A percentile compares a stretch with the other conserved stretches of the same genome.
Conservation (phyloP, 371 early-diverging fungal genomes). For the Haplosporangium sp. region DNA sequence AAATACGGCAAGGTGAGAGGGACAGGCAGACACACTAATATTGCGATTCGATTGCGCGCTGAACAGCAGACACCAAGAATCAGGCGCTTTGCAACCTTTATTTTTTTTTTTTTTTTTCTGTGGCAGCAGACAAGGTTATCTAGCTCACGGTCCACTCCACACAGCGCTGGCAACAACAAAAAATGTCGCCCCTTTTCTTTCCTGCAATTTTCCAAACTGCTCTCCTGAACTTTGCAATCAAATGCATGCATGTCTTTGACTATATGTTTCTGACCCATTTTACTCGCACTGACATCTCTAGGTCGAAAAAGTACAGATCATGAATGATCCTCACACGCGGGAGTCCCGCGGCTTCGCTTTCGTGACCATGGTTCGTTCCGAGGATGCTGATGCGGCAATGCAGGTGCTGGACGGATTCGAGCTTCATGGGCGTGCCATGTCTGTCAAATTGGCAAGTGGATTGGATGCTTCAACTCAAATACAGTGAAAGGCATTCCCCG, state of each 20-base stretch:
- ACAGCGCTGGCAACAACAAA: too few relatives aligned
- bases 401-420: conserved; percentile 72
- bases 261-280: background rate
- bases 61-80: background rate
- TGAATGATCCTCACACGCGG: conserved; percentile 84
- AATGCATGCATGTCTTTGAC: too few relatives aligned
- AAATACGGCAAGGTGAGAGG: conserved; percentile 78
- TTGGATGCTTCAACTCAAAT: background rate
- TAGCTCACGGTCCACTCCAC: background rate
- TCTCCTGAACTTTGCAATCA: conserved; percentile 21
- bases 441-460: conserved; percentile 75
- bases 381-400: conserved; percentile 80
- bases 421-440: conserved; percentile 78
- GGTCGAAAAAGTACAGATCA: conserved; percentile 78
- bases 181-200: background rate
- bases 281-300: conserved; percentile 21
- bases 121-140: background rate
- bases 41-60: background rate
- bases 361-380: conserved; percentile 77
- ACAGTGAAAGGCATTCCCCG: too few relatives aligned
- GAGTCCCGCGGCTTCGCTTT: conserved; percentile 91
- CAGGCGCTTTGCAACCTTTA: background rate
- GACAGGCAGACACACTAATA: background rate
- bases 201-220: conserved; percentile 7
- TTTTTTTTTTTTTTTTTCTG: background rate